A percentile compares a stretch with the other conserved stretches of the same genome.
Evolutionary conservation across 2,329 filamentous ascomycete genomes (phyloP).

Genomic region (Neonectria punicea): DNA sequence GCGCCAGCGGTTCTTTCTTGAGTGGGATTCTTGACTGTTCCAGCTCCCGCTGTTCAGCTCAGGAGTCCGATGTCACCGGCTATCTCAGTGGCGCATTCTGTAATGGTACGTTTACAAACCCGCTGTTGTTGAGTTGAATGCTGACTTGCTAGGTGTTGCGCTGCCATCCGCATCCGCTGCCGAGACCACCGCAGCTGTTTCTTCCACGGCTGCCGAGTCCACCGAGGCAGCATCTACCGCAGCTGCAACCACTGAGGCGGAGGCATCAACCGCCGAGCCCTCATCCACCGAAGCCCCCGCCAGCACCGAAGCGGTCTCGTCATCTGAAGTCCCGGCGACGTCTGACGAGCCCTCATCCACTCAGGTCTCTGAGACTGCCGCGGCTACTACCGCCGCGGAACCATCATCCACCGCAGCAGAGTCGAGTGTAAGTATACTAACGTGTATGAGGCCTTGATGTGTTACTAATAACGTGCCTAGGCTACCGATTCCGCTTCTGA

Average conservation of each 20-base stretch:
- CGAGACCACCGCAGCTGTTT: constrained; percentile 2
- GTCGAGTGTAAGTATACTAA: constrained; percentile 31
- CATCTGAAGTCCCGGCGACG: constrained; percentile 5
- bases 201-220: constrained; percentile 10
- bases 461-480: constrained; percentile 26
- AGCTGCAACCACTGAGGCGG: constrained; percentile 21
- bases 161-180: constrained; percentile 21
- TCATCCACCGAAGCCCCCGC: constrained; percentile 8
- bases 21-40: constrained; percentile 56
- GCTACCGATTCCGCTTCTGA: constrained; percentile 26
- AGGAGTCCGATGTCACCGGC: constrained; percentile 32
- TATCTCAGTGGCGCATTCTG: constrained; percentile 38
- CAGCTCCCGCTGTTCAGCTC: constrained; percentile 41
- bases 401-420: constrained; percentile 13
- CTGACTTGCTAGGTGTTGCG: constrained; percentile 28
- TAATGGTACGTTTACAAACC: constrained; percentile 30
- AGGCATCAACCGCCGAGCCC: constrained; percentile 9
- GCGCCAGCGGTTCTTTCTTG: constrained; percentile 48
- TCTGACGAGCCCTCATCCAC: constrained; percentile 24
- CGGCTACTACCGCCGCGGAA: constrained; percentile 12
- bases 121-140: not conserved
- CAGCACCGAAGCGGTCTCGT: constrained; percentile 11
- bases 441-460: not conserved
- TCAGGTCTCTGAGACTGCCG: constrained; percentile 9
- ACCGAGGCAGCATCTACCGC: not conserved